A percentile compares a stretch with the other conserved stretches of the same genome.
These are phyloP conservation scores for Pseudocercospora eumusae DNA, from an alignment of 2,329 filamentous ascomycete genomes.

Conservation along the genomic window DNA sequence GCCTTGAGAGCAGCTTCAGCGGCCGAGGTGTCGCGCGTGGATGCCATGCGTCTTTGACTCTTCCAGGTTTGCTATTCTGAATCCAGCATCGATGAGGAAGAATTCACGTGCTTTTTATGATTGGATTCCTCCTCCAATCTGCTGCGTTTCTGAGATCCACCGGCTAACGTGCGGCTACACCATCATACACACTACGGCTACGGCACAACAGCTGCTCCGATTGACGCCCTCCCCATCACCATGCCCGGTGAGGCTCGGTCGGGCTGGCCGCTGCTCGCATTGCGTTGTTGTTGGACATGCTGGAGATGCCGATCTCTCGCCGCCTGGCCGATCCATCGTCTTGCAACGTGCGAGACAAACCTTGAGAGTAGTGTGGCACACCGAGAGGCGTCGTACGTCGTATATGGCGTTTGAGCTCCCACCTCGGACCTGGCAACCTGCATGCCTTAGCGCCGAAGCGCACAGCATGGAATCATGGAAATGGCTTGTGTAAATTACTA, in stretches of 20 bases:
- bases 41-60: no score
- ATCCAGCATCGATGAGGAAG: no score
- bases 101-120: no score
- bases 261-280: not conserved
- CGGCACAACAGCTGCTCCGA: slow-evolving; percentile 3
- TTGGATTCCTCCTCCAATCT: no score
- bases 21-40: slow-evolving; percentile 31
- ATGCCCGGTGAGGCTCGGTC: slow-evolving; percentile 10
- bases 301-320: slow-evolving; percentile 12
- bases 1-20: slow-evolving; percentile 37
- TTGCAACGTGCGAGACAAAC: slow-evolving; percentile 19
- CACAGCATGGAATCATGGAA: not conserved
- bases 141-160: slow-evolving; percentile 17
- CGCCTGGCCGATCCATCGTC: slow-evolving; percentile 7
- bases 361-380: slow-evolving; percentile 7
- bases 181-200: no score
- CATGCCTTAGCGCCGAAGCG: slow-evolving; percentile 7
- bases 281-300: not conserved
- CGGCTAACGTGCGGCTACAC: no score
- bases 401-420: not conserved
- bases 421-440: not conserved
- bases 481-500: not conserved
- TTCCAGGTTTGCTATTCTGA: no score
- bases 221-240: slow-evolving; percentile 1
- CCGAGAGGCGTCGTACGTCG: slow-evolving; percentile 17